Evolutionary conservation across 2,329 filamentous ascomycete genomes (phyloP).

Genomic region (Metarhizium anisopliae): DNA sequence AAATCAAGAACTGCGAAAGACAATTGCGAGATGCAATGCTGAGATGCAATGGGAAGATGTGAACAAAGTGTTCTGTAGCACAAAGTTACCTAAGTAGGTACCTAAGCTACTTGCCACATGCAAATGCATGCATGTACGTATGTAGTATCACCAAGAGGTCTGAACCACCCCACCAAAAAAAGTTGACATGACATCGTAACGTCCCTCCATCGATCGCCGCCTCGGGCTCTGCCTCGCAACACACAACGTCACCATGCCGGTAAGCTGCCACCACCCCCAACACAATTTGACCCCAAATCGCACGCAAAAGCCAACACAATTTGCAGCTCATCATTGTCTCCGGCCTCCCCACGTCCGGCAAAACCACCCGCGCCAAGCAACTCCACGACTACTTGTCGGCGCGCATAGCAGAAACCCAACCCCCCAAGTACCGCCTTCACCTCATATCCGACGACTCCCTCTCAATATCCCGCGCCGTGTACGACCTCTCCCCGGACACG

Average conservation of each 20-base stretch:
- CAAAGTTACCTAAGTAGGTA: too few species aligned
- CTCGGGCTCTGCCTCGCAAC: not conserved
- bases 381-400: constrained; percentile 55
- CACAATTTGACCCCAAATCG: too few species aligned
- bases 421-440: constrained; percentile 54
- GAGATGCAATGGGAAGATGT: too few species aligned
- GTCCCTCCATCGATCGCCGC: too few species aligned
- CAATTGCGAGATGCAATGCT: too few species aligned
- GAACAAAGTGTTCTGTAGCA: too few species aligned
- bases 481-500: constrained; percentile 49
- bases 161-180: not conserved
- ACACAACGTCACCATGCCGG: not conserved
- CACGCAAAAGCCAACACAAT: not conserved
- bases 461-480: constrained; percentile 60
- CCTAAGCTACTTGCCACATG: too few species aligned
- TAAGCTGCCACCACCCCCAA: not conserved
- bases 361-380: constrained; percentile 57
- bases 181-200: not conserved
- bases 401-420: constrained; percentile 35
- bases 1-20: too few species aligned
- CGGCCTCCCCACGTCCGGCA: constrained; percentile 59
- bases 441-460: constrained; percentile 66
- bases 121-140: too few species aligned
- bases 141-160: too few species aligned
- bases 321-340: constrained; percentile 56